A percentile compares a stretch with the other conserved stretches of the same genome.
Evolutionary conservation across 495 filamentous ascomycete genomes (phyloP).

Genomic region (Penicillium parvum): DNA sequence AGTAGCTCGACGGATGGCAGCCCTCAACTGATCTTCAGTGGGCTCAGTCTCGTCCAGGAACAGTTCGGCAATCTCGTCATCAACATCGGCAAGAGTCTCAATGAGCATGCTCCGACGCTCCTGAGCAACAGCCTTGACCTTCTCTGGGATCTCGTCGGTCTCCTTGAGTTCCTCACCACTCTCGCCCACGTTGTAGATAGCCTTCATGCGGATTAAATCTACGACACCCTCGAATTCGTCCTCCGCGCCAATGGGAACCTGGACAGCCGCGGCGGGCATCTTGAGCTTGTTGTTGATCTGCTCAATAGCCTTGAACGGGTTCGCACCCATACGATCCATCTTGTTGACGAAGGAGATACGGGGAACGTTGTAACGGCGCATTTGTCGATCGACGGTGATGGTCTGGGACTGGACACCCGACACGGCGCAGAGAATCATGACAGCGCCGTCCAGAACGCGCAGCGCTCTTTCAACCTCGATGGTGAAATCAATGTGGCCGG

Average conservation of each 20-base stretch:
- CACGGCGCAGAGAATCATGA: constrained; percentile 98
- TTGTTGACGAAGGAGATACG: constrained; percentile 97
- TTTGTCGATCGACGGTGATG: constrained; percentile 97
- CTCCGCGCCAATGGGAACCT: constrained; percentile 92
- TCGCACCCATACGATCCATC: constrained; percentile 99
- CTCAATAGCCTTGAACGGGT: constrained; percentile 95
- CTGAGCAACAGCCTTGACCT: constrained; percentile 65
- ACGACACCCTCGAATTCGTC: constrained; percentile 93
- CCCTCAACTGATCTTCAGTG: constrained; percentile 73
- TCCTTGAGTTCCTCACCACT: constrained; percentile 69
- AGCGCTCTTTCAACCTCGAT: constrained; percentile 98
- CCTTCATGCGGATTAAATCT: constrained; percentile 86
- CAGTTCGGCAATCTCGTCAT: constrained; percentile 96
- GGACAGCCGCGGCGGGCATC: constrained; percentile 86
- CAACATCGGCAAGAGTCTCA: constrained; percentile 94
- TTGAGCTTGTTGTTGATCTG: constrained; percentile 95
- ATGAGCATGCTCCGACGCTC: constrained; percentile 82
- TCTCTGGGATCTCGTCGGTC: constrained; percentile 74
- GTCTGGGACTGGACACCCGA: constrained; percentile 97
- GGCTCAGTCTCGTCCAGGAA: constrained; percentile 86
- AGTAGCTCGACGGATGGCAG: constrained; percentile 84
- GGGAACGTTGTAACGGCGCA: constrained; percentile 96
- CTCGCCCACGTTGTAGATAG: constrained; percentile 83
- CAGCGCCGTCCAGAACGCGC: constrained; percentile 92
- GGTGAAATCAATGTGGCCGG: constrained; percentile 98